Evolutionary conservation across 1,284 basidiomycete genomes (phyloP).

Genomic region (Leccinum griseonigrum): DNA sequence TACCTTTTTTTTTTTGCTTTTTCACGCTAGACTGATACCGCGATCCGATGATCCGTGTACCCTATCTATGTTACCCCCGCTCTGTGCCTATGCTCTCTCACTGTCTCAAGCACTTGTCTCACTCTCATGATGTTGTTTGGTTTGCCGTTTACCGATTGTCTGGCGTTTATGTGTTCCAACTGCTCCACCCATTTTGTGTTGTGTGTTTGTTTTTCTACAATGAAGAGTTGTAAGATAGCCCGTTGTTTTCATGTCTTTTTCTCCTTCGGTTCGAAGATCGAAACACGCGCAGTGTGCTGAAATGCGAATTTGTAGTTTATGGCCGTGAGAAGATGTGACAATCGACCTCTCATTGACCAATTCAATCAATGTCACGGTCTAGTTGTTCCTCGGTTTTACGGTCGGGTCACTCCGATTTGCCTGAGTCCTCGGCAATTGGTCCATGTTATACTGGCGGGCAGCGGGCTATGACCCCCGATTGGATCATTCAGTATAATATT

Average conservation of each 20-base stretch:
- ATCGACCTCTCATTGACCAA: background rate
- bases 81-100: conserved; percentile 8
- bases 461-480: too few species aligned
- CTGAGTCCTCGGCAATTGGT: background rate
- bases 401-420: too few species aligned
- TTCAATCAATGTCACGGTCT: background rate
- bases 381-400: background rate
- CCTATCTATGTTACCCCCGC: conserved; percentile 10
- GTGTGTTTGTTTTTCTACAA: background rate
- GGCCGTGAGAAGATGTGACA: background rate
- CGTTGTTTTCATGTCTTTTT: background rate
- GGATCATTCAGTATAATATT: background rate
- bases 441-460: background rate
- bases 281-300: background rate
- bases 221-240: background rate
- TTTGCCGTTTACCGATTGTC: background rate
- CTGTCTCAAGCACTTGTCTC: background rate
- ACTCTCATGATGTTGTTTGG: background rate
- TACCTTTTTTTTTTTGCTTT: background rate
- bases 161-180: background rate
- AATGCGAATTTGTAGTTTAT: background rate
- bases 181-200: background rate
- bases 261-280: background rate
- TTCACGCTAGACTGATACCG: conserved; percentile 4
- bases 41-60: background rate